Base-by-base conservation (phyloP, 2,329 filamentous ascomycete species). In the Fusarium sulawesiense region DNA sequence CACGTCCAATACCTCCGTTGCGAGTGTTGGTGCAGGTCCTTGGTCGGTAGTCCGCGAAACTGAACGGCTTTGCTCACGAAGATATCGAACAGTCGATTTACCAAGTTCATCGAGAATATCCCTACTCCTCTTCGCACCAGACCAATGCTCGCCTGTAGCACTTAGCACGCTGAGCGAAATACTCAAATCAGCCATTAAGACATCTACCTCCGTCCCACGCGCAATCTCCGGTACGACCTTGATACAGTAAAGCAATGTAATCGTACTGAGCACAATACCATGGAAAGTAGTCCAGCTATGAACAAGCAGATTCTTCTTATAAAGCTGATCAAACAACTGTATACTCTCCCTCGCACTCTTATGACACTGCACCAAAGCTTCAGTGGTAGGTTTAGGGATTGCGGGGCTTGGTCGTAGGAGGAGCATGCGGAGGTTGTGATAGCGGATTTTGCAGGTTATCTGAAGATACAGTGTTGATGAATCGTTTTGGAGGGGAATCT, bases 161-260 rank as follows among this genome's bases (percentile, higher is more conserved):
- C 85, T 85, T 4, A 87, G 74, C 1, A 87, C 80, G 16, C 83
- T 84, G 13, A 84, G 74, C 1, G 82, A 78, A 2, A 80, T 78
- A 23, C 79, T 80, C 13, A 85, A 71, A 25, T 84, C 81, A 1
- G 76, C 76, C 62, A 82, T 80, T 4, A 87, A 72, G 2, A 77
- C 75, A 14, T 83, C 79, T 4, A 81, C 58, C 5, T 81, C 77
- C 2, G 79, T 78, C 2, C 75, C 73, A 1, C 74, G 73, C 2
- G 82, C 78, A 20, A 86, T 78, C 4, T 79, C 75, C 0, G 84
- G 81, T 0, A 85, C 78, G 7, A 80, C 80, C 71, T 85, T 84
- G 44, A 87, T 80, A 47, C 83, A 86, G 67, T 87, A 85, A 1
- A 88, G 75, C 67, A 87, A 80, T 0, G 85, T 84, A 12, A 87